phyloP scores from a whole-genome alignment of 1,284 basidiomycete species.

The Rhodofomes roseus region DNA sequence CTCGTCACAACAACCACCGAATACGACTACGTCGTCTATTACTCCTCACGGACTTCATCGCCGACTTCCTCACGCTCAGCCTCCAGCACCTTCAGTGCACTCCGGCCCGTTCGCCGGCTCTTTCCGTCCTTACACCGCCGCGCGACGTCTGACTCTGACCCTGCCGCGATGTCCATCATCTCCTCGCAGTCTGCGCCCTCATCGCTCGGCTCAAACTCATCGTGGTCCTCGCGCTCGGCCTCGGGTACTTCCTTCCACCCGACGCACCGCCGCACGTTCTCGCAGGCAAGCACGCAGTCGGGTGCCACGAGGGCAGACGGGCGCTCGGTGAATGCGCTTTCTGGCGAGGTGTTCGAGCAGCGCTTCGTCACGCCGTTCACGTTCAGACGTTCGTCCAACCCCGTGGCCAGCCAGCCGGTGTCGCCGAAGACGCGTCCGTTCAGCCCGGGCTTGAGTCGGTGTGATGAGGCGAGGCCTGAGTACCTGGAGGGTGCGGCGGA shows the following conservation, averaged over 20 bases:
- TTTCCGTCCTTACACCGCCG: neutral
- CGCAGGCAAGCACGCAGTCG: neutral
- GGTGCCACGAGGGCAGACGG: neutral
- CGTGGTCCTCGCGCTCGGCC: neutral
- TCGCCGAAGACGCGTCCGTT: neutral
- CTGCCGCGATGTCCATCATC: neutral
- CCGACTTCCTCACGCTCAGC: neutral
- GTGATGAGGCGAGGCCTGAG: neutral
- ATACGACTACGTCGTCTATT: neutral
- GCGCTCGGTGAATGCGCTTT: neutral
- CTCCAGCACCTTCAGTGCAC: neutral
- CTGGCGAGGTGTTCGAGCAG: neutral
- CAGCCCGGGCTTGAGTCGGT: neutral
- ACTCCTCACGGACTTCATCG: too few species aligned
- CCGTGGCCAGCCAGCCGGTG: neutral
- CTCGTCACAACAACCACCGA: too few species aligned
- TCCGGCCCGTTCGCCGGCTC: too few species aligned
- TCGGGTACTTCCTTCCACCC: neutral
- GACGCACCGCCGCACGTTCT: neutral
- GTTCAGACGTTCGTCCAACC: neutral
- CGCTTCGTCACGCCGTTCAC: neutral
- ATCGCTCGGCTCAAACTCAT: neutral
- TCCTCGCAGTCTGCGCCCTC: neutral
- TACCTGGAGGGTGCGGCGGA: neutral
- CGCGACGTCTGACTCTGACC: neutral